Base-by-base conservation (phyloP, 2,329 filamentous ascomycete species). In the Phyllosticta citriasiana region DNA sequence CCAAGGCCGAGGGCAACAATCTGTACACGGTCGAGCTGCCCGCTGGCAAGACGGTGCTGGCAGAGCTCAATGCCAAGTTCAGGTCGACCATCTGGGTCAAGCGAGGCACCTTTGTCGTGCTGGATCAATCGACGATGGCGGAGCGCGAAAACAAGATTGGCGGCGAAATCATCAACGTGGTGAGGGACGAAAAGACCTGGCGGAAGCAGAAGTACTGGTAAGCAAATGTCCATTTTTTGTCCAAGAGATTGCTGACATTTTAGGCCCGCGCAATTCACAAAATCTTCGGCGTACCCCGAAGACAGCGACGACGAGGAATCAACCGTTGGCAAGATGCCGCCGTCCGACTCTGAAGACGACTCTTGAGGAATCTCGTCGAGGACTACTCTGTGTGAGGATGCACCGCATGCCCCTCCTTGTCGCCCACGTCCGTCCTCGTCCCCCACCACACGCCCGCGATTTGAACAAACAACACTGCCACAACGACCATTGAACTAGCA, bases 41-140 rank as follows among this genome's bases (percentile, higher is more conserved):
- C 25, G 62, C 64, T 12, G 82, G 83, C 62, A 82, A 85, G 68
- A 77, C 81, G 6, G 74, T 93, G 50, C 78, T 95, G 19, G 87
- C 91, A 24, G 91, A 97, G 78, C 84, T 99, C 22, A 88, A 89
- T 9, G 79, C 90, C 26, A 85, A 86, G 51, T 97, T 97, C 72
- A 88, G 93, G 64, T 94, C 90, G 65, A 94, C 90, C 2, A 90
- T 97, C 65, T 97, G 91, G 89, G 88, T 97, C 73, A 92, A 89
- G 74, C 86, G 91, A 19, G 89, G 91, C 30, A 90, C 91, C 0
- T 97, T 87, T 73, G 91, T 97, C 30, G 77, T 97, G 10, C 82
- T 96, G 14, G 89, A 97, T 66, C 87, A 84, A 25, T 80, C 81
- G 30, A 79, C 82, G 1, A 79, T 86, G 47, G 84, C 85, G 27